Evolutionary conservation across 164 flowering plant genomes (phyloP).

Genomic region (Buxus sempervirens): DNA sequence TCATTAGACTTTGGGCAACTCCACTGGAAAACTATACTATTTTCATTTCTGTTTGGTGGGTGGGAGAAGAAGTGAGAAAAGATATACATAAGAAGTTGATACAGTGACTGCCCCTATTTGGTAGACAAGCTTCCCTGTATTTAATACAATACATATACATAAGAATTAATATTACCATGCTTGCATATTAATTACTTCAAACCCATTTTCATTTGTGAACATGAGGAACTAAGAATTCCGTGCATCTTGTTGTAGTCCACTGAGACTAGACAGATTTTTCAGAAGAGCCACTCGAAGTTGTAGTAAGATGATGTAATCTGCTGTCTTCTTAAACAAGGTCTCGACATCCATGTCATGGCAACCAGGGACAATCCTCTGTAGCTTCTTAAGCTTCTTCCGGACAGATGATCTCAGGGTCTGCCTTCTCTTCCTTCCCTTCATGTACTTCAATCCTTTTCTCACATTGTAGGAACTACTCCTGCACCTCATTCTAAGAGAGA

Average conservation of each 20-base stretch:
- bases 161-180: background rate
- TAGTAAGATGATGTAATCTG: conserved; percentile 15
- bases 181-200: background rate
- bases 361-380: conserved; percentile 20
- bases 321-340: conserved; percentile 15
- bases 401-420: background rate
- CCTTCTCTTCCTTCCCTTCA: conserved; percentile 16
- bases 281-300: conserved; percentile 21
- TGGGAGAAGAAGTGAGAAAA: no score
- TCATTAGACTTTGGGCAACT: no score
- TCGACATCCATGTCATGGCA: conserved; percentile 10
- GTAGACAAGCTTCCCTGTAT: no score
- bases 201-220: background rate
- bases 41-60: no score
- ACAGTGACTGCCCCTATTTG: no score
- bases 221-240: background rate
- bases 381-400: conserved; percentile 20
- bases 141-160: background rate
- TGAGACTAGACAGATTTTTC: conserved; percentile 5
- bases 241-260: conserved; percentile 12
- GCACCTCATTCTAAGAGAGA: conserved; percentile 8
- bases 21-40: no score
- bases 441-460: conserved; percentile 4
- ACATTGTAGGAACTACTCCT: conserved; percentile 5
- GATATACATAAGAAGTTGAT: no score